Evolutionary conservation across 2,329 filamentous ascomycete species (phyloP), one percentile per base, ranked within the genome.

Genomic region (Hymenoscyphus linearis): DNA sequence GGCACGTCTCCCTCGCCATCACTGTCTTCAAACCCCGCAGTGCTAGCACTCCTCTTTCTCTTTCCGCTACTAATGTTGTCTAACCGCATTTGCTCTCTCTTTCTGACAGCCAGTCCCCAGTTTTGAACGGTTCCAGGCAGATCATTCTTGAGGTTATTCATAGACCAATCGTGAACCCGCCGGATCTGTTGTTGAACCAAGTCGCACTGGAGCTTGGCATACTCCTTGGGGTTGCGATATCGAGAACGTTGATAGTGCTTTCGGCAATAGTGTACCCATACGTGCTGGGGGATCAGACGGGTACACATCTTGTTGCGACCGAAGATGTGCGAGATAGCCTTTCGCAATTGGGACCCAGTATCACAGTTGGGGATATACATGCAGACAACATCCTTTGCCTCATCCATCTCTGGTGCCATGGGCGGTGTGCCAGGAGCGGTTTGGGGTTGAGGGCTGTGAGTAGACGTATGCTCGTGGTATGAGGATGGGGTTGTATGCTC

Each of bases 291-390:
- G 55, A 95, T 90, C 52, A 80, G 79, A 36, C 87, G 82, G 0
- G 90, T 95, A 69, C 85, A 88, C 7, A 83, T 79, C 75, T 95
- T 95, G 78, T 95, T 95, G 40, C 91, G 84, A 25, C 90, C 90
- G 67, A 93, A 93, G 60, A 93, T 83, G 70, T 95, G 89, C 0
- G 88, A 91, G 62, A 93, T 88, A 4, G 88, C 85, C 75, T 93
- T 93, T 55, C 90, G 84, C 26, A 82, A 81, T 60, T 83, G 80
- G 4, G 84, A 85, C 3, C 79, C 80, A 0, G 84, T 87, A 53
- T 82, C 79, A 69, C 85, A 88, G 63, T 82, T 77, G 1, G 77
- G 72, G 16, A 82, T 79, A 65, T 82, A 85, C 76, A 84, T 81
- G 69, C 85, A 87, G 26, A 66, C 59, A 35, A 69, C 61, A 4